Evolutionary conservation across 106 monocot genomes (phyloP), one percentile per base, ranked within the genome.

Genomic region (Platanthera zijinensis): DNA sequence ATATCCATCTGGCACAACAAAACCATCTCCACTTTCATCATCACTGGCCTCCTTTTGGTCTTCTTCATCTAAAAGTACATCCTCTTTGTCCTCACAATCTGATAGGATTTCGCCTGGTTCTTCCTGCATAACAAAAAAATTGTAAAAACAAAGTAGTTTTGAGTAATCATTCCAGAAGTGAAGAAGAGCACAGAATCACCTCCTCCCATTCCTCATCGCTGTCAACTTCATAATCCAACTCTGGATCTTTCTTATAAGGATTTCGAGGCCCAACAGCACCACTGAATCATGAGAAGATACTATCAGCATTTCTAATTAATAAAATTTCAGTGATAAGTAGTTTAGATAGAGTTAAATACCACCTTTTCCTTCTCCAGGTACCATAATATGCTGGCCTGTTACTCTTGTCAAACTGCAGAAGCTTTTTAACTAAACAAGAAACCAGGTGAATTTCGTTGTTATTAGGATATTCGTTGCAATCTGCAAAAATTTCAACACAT

Each of bases 181-280:
- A 49, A 18, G 30, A 17, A 68, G 51, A 3, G 45, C 8, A 5
- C 18, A n/a, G 3, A 68, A 57, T n/a, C 85, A 97, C 96, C 93
- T 97, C 96, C 84, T 91, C 96, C 96, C 96, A 97, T 82, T 97
- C 96, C 64, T 93, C 93, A 72, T 97, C 96, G 74, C 96, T 97
- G 25, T 97, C 91, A 75, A 89, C 82, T 74, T 97, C 96, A 77
- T 97, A 97, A 50, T 93, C 91, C 75, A 97, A 81, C 68, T 77
- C 79, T 70, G 93, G 84, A 52, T 97, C 96, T 80, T 81, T 89
- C 63, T 54, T 81, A 64, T 93, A 78, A 64, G 93, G 93, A 52
- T 62, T 80, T 8, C 93, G 87, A 51, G 92, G 87, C 8, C 89
- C 84, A 86, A 95, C 72, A 69, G 74, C 76, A 76, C 0, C 22